Percentiles rank a stretch among this genome's conserved stretches.
Evolutionary conservation across 2,329 filamentous ascomycete species (phyloP).

Genomic region (Myriosclerotinia scirpicola): DNA sequence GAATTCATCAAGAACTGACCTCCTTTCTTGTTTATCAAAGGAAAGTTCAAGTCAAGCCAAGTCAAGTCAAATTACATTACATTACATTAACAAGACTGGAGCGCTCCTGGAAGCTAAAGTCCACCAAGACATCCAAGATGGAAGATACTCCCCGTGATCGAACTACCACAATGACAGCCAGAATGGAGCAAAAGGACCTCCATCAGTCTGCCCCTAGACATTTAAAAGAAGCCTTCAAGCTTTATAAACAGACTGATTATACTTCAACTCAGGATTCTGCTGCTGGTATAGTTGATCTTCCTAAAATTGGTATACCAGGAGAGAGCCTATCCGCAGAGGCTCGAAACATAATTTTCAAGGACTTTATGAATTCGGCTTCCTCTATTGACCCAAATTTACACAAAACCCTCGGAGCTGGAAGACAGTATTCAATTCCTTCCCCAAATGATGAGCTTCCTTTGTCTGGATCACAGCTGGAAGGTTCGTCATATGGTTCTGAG

Average conservation of each 20-base stretch:
- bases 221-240: slow-evolving; percentile 73
- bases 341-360: background rate
- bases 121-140: background rate
- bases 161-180: background rate
- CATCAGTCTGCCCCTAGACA: slow-evolving; percentile 73
- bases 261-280: background rate
- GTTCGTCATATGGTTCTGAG: slow-evolving; percentile 50
- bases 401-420: background rate
- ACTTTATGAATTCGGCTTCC: background rate
- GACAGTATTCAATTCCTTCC: background rate
- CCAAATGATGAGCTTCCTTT: background rate
- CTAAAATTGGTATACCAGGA: background rate
- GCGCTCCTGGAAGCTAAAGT: background rate
- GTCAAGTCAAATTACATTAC: background rate
- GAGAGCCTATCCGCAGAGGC: background rate
- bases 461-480: slow-evolving; percentile 2
- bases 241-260: slow-evolving; percentile 42
- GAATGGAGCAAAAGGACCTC: slow-evolving; percentile 57
- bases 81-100: background rate
- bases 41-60: too few relatives aligned
- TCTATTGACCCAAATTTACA: background rate
- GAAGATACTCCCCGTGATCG: background rate
- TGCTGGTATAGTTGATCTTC: background rate
- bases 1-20: too few relatives aligned
- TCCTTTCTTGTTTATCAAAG: background rate